Conservation (phyloP, 352 stramenopile species). For the Phytophthora fragariaefolia region DNA sequence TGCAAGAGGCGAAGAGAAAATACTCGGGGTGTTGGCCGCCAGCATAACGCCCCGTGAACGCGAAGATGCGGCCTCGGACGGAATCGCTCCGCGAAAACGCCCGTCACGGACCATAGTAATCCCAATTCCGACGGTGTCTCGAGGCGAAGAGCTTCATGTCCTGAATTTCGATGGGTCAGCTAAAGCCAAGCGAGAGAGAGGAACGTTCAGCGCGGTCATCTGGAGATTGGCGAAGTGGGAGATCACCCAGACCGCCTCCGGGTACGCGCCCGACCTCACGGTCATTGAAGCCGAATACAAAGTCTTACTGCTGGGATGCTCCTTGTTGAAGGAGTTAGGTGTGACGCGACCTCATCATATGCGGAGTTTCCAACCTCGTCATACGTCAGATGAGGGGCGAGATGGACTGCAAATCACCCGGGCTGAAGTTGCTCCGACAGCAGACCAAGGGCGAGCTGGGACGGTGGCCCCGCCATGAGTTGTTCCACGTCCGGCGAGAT, state of each 20-base stretch:
- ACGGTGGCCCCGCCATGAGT: no score
- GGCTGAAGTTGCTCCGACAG: neutral
- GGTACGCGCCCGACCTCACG: neutral
- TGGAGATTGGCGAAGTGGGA: slow-evolving; percentile 21
- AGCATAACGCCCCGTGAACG: slow-evolving; percentile 3
- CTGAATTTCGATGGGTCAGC: slow-evolving; percentile 19
- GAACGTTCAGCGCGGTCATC: neutral
- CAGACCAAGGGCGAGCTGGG: neutral
- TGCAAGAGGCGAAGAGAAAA: slow-evolving; percentile 1
- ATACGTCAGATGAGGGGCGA: slow-evolving; percentile 6
- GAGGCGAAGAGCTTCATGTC: neutral
- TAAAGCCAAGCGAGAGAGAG: neutral
- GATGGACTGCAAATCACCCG: neutral
- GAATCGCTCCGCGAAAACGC: neutral
- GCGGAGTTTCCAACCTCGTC: slow-evolving; percentile 17
- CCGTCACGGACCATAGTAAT: neutral
- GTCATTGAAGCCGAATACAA: slow-evolving; percentile 35
- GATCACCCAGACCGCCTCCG: neutral
- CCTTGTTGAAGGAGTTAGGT: neutral
- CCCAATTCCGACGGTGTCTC: neutral
- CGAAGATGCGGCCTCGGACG: neutral
- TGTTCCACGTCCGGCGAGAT: slow-evolving; percentile 3
- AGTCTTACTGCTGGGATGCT: slow-evolving; percentile 4
- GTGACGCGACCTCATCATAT: neutral
- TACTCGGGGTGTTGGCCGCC: neutral